A percentile compares a stretch with the other conserved stretches of the same genome.
Evolutionary conservation across 2,329 filamentous ascomycete genomes (phyloP).

Genomic region (Exophiala phaeomuriformis): DNA sequence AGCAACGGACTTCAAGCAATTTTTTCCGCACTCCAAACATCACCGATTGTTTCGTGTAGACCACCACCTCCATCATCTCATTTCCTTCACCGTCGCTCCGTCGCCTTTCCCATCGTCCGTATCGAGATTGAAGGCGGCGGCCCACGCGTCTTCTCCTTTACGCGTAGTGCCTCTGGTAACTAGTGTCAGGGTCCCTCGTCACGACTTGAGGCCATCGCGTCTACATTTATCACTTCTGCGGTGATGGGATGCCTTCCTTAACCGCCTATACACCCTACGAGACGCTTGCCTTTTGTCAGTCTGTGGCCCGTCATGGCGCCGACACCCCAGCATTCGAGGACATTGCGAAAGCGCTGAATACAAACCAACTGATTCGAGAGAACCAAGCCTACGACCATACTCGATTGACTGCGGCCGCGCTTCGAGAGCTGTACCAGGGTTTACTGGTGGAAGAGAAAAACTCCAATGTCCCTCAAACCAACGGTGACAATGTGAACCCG

Average conservation of each 20-base stretch:
- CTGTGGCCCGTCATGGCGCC: constrained; percentile 61
- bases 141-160: constrained; percentile 4
- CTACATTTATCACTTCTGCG: constrained; percentile 10
- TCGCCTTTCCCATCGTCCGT: constrained; percentile 4
- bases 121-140: constrained; percentile 5
- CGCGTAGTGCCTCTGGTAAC: no score
- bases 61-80: constrained; percentile 24
- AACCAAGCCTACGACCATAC: constrained; percentile 64
- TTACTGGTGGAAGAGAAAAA: constrained; percentile 63
- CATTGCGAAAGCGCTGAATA: constrained; percentile 67
- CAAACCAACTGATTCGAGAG: constrained; percentile 64
- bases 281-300: constrained; percentile 77
- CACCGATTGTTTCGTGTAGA: constrained; percentile 10
- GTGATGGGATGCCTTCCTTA: constrained; percentile 50
- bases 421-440: constrained; percentile 70
- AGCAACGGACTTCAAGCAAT: neutral
- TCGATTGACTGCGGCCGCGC: constrained; percentile 67
- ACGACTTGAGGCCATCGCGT: constrained; percentile 3
- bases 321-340: constrained; percentile 59
- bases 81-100: constrained; percentile 26
- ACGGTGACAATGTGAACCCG: constrained; percentile 39
- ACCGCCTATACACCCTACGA: constrained; percentile 75
- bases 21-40: constrained; percentile 1
- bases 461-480: constrained; percentile 30
- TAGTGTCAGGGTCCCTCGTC: constrained; percentile 2